Base-by-base conservation (phyloP, 2,329 filamentous ascomycete genomes). In the Clarireedia monteithiana region DNA sequence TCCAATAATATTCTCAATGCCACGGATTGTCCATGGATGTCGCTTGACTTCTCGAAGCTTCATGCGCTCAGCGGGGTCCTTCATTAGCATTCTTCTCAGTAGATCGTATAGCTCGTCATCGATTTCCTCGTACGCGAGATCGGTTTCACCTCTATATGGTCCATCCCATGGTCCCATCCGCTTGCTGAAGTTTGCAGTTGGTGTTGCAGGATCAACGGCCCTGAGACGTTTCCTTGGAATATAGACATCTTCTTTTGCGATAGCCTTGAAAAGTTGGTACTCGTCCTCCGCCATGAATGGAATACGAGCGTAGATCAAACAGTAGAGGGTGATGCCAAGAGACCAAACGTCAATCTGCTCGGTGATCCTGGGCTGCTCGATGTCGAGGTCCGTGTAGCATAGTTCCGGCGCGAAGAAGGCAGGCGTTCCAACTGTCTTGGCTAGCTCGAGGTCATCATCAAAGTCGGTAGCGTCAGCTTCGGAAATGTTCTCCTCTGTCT, bases 341-440 rank as follows among this genome's bases (percentile, higher is more conserved):
- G 94, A 96, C 94, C 94, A 99, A 15, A 99, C 86, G 67, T 99
- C 94, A 63, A 99, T 96, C 65, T 95, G 89, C 64, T 90, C 89
- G 4, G 91, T 96, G 42, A 99, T 85, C 73, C 79, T 92, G 62
- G 80, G 90, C 66, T 80, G 87, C 67, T 79, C 83, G 64, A 72
- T 70, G 59, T 83, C 85, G 24, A 84, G 72, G 60, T 94, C 91
- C 1, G 89, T 95, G 69, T 91, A 94, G 73, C 94, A 99, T 39
- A 99, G 79, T 70, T 99, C 94, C 4, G 94, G 94, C 1, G 94
- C 94, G 68, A 96, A 99, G 73, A 99, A 99, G 1, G 92, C 94
- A 5, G 94, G 94, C 0, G 94, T 99, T 52, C 94, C 94, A 5
- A 97, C 94, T 1, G 94, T 97, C 76, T 97, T 97, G 58, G 94